Conservation (phyloP, 1,284 basidiomycete species). For the Neonothopanus nambi region DNA sequence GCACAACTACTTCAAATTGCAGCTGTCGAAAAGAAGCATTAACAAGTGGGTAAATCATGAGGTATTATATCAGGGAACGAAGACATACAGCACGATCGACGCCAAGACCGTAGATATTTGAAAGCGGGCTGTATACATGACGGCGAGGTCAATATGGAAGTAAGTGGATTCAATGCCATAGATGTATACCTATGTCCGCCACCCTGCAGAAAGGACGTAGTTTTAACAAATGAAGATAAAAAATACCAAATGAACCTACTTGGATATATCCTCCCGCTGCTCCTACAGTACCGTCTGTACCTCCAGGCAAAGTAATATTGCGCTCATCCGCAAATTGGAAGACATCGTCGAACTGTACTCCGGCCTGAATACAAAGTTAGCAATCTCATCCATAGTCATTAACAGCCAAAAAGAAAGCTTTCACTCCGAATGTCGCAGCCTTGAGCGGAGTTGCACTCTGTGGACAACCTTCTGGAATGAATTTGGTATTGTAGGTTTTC, state of each 20-base stretch:
- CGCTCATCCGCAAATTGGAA: constrained; percentile 18
- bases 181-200: constrained; percentile 15
- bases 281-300: constrained; percentile 18
- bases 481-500: not conserved
- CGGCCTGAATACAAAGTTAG: constrained; percentile 19
- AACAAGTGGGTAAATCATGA: constrained; percentile 8
- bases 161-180: too few relatives aligned
- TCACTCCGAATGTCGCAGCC: constrained; percentile 24
- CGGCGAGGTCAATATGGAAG: not conserved
- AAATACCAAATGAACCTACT: not conserved
- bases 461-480: constrained; percentile 15
- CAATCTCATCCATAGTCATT: not conserved
- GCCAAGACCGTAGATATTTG: constrained; percentile 15
- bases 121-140: constrained; percentile 7
- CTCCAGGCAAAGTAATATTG: constrained; percentile 20
- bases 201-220: constrained; percentile 13
- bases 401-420: constrained; percentile 5
- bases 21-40: constrained; percentile 23
- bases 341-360: constrained; percentile 14
- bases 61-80: not conserved
- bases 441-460: not conserved
- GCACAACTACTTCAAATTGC: constrained; percentile 18
- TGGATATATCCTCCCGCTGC: constrained; percentile 19
- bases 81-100: constrained; percentile 19
- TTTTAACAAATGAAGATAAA: not conserved